Conservation (phyloP, 352 stramenopile species). For the Phytophthora macrochlamydospora region DNA sequence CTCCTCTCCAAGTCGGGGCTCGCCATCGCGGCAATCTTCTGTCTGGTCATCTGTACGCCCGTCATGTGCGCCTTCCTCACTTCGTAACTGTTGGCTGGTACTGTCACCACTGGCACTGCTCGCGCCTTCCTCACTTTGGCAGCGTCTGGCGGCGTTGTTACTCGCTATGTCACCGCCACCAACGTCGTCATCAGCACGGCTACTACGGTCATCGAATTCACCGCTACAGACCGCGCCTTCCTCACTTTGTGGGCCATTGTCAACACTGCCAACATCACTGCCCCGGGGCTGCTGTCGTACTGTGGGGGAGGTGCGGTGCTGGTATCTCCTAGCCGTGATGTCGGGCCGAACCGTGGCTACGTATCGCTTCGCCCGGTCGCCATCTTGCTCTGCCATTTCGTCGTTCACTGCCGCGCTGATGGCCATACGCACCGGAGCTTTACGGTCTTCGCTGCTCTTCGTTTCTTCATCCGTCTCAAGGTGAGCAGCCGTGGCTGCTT, state of each 20-base stretch:
- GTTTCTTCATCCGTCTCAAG: neutral
- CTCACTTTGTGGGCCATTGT: no score
- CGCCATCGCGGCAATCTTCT: no score
- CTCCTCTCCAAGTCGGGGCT: neutral
- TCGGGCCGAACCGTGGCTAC: neutral
- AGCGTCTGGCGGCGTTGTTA: no score
- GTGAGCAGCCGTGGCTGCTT: no score
- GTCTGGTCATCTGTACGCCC: no score
- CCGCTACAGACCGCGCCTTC: no score
- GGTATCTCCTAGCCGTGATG: neutral
- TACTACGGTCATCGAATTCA: no score
- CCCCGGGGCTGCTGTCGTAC: neutral
- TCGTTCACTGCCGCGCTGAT: neutral
- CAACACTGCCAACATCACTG: no score
- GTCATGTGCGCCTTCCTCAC: neutral
- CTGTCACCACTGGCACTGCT: neutral
- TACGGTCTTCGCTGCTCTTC: neutral
- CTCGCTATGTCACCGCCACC: no score
- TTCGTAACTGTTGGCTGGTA: neutral
- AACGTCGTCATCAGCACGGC: no score
- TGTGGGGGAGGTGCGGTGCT: neutral
- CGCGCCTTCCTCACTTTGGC: conserved; percentile 4
- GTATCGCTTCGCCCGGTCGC: neutral
- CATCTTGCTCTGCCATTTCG: neutral
- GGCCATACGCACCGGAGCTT: no score